Evolutionary conservation across 1,139 yeast genomes (phyloP).

Genomic region (Taphrina deformans): DNA sequence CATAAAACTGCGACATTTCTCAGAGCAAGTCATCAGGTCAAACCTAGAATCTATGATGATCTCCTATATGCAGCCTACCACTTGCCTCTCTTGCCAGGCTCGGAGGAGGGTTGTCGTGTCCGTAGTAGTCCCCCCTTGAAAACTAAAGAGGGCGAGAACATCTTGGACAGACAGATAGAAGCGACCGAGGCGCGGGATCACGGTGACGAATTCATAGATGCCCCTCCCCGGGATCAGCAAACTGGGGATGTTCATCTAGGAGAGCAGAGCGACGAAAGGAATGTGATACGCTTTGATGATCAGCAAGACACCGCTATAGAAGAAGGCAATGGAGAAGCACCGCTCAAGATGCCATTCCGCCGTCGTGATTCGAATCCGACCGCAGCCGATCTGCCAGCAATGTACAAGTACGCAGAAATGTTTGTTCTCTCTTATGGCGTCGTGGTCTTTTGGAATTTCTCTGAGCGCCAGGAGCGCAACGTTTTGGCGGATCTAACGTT

Average conservation of each 20-base stretch:
- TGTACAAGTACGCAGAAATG: constrained; percentile 44
- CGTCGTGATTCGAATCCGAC: constrained; percentile 25
- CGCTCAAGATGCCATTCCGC: not conserved
- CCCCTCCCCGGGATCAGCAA: constrained; percentile 17
- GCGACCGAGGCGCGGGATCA: constrained; percentile 33
- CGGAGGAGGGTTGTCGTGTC: constrained; percentile 71
- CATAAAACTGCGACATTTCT: constrained; percentile 64
- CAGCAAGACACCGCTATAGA: constrained; percentile 13
- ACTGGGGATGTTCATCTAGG: constrained; percentile 17
- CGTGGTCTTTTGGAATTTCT: constrained; percentile 94
- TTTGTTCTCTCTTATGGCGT: constrained; percentile 90
- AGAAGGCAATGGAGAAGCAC: constrained; percentile 10
- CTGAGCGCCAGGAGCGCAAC: constrained; percentile 89
- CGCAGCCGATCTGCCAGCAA: constrained; percentile 32
- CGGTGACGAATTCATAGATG: constrained; percentile 30
- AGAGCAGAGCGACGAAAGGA: constrained; percentile 1
- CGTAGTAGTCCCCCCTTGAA: constrained; percentile 55
- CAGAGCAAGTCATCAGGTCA: constrained; percentile 69
- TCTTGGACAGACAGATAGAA: constrained; percentile 30
- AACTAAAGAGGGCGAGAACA: constrained; percentile 23
- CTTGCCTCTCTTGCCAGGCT: constrained; percentile 81
- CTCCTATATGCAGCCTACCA: constrained; percentile 87
- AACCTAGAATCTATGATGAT: constrained; percentile 85
- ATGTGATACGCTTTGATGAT: not conserved
- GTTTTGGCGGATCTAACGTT: constrained; percentile 88